A percentile compares a stretch with the other conserved stretches of the same genome.
phyloP scores from a whole-genome alignment of 2,329 filamentous ascomycete species.

The Ascochyta pisi region DNA sequence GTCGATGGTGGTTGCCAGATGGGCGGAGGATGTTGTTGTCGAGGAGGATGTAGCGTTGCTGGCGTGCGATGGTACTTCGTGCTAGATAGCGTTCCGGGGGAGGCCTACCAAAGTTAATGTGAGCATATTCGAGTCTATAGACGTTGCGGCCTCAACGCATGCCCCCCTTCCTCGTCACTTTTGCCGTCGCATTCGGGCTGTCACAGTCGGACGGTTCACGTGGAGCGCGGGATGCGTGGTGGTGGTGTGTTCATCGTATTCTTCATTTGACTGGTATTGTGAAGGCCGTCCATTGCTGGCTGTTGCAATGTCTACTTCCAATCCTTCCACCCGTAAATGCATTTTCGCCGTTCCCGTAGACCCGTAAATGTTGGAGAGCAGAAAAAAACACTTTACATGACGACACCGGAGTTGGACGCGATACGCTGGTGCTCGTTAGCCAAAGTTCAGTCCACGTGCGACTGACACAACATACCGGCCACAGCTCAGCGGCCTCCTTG shows the following conservation, averaged over 20 bases:
- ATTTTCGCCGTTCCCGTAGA: constrained; percentile 50
- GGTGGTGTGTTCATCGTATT: constrained; percentile 35
- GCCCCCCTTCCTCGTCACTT: not conserved
- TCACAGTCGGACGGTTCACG: constrained; percentile 13
- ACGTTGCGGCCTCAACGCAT: not conserved
- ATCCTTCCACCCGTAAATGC: constrained; percentile 49
- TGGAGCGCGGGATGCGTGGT: not conserved
- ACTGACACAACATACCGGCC: constrained; percentile 75
- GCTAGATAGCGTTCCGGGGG: constrained; percentile 12
- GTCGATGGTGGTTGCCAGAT: constrained; percentile 39
- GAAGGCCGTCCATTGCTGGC: constrained; percentile 48
- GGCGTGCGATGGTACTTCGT: constrained; percentile 36
- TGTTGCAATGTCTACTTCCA: constrained; percentile 45
- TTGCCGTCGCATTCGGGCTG: not conserved
- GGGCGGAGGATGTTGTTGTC: constrained; percentile 35
- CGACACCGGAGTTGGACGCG: constrained; percentile 99
- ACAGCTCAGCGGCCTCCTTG: constrained; percentile 99
- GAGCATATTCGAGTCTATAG: not conserved
- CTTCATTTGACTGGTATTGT: constrained; percentile 44
- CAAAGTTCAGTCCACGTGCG: not conserved
- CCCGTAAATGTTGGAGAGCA: constrained; percentile 49
- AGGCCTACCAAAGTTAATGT: not conserved
- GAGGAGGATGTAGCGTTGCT: constrained; percentile 29
- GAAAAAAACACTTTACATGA: constrained; percentile 79
- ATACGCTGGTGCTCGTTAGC: constrained; percentile 75